Evolutionary conservation across 1,139 yeast species (phyloP), one percentile per base, ranked within the genome.

Genomic region (Candida pseudoviswanathii): DNA sequence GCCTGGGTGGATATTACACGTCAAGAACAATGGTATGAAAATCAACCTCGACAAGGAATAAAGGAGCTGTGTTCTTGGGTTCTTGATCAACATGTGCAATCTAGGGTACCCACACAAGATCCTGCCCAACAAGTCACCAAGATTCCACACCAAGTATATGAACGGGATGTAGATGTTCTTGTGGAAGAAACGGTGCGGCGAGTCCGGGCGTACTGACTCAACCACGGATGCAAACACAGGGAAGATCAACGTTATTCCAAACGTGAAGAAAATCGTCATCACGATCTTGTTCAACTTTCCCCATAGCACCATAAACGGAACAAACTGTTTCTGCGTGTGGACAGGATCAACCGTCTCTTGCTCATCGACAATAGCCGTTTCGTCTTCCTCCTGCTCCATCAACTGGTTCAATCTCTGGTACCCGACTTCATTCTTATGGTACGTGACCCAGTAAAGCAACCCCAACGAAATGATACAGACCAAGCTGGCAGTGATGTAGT

Each of bases 221-320:
- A 85, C 82, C 24, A 75, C 77, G 8, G 92, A 81, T 3, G 98
- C 97, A 77, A 91, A 91, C 1, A 94, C 95, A 0, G 98, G 97
- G 72, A 90, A 94, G 5, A 84, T 74, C 50, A 94, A 73, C 0
- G 97, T 86, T 31, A 89, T 75, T n/a, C 84, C 71, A 64, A 94
- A 91, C 0, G 91, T 84, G 46, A 84, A 60, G 60, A 90, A 86
- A 24, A 94, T 88, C 0, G 96, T 77, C 59, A 80, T 64, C 1
- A 85, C 91, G 34, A 91, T 81, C 47, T 68, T 74, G 57, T 79
- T 77, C 48, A 92, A 73, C 57, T 86, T 86, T 2, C 66, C 54
- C 81, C 86, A 81, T 33, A 87, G 70, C 10, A 73, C 68, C 0
- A 57, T 29, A 53, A 85, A 77, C 4, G 87, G 80, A 6, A 84